Conservation (phyloP, 164 flowering plant genomes). For the Aristolochia contorta region DNA sequence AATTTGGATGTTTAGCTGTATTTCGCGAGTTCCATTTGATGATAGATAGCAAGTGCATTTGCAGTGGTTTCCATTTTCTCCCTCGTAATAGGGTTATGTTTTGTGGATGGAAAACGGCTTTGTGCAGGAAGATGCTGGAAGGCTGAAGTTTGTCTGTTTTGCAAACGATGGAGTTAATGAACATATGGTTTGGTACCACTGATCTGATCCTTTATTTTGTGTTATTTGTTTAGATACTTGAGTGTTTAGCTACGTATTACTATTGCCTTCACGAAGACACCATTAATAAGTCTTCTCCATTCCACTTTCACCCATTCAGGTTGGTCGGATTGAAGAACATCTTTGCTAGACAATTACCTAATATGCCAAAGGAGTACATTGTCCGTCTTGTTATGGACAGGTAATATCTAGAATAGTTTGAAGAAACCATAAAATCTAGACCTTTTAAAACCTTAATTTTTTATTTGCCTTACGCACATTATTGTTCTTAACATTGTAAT, state of each 20-base stretch:
- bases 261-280: not conserved
- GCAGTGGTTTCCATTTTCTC: no score
- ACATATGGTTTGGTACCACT: slow-evolving; percentile 91
- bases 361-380: slow-evolving; percentile 98
- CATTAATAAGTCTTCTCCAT: not conserved
- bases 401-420: slow-evolving; percentile 17
- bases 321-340: slow-evolving; percentile 97
- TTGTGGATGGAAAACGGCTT: not conserved
- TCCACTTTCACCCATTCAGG: slow-evolving; percentile 28
- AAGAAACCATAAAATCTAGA: not conserved
- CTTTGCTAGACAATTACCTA: slow-evolving; percentile 92
- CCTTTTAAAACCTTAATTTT: no score
- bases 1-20: no score
- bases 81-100: not conserved
- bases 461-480: no score
- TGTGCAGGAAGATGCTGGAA: slow-evolving; percentile 74
- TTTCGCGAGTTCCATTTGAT: no score
- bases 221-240: not conserved
- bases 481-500: not conserved
- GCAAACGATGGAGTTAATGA: slow-evolving; percentile 79
- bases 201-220: not conserved
- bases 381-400: slow-evolving; percentile 99
- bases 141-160: slow-evolving; percentile 69
- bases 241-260: not conserved
- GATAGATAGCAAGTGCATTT: no score